Evolutionary conservation across 345 rosid genomes (phyloP), one percentile per base, ranked within the genome.

Genomic region (Ceriops tagal): DNA sequence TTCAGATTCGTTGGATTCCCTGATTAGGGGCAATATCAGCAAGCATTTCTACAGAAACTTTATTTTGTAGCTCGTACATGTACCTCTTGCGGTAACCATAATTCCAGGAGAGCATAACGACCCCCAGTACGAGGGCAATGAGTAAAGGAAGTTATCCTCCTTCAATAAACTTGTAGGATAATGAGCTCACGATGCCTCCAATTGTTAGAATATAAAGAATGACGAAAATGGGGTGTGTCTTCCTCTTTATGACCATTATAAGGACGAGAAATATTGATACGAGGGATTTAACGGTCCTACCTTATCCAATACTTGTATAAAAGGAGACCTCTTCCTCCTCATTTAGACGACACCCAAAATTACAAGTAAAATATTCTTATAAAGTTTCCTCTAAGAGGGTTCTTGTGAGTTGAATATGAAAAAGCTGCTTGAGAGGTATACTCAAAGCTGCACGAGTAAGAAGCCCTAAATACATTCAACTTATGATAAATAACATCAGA

Each of bases 201-300:
- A 86, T 86, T 20, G 73, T 65, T 0, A 79, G 18, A 28, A 82
- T 75, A 83, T 86, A 89, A 39, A 83, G 34, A 22, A 20, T 64
- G 3, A 84, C 64, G 82, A 77, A 79, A 60, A 73, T 53, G 16
- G 85, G 74, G 37, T 73, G 84, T 4, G 82, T 84, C 82, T 82
- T 89, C 97, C 93, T 89, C 61, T 85, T 80, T 24, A 91, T 68
- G 0, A 91, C 76, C 97, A 89, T 91, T 64, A 89, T 85, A 21
- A 86, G 84, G 19, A 83, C 62, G 20, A 87, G 73, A 85, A 91
- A 58, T 31, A 71, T 43, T 15, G 97, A 86, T 10, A 91, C 89
- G 52, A 87, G n/a, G n/a, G n/a, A n/a, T n/a, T n/a, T n/a, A n/a
- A n/a, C n/a, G n/a, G n/a, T n/a, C n/a, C n/a, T n/a, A n/a, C n/a